Evolutionary conservation across 2,329 filamentous ascomycete species (phyloP), one percentile per base, ranked within the genome.

Genomic region (Ophidiomyces ophidiicola): DNA sequence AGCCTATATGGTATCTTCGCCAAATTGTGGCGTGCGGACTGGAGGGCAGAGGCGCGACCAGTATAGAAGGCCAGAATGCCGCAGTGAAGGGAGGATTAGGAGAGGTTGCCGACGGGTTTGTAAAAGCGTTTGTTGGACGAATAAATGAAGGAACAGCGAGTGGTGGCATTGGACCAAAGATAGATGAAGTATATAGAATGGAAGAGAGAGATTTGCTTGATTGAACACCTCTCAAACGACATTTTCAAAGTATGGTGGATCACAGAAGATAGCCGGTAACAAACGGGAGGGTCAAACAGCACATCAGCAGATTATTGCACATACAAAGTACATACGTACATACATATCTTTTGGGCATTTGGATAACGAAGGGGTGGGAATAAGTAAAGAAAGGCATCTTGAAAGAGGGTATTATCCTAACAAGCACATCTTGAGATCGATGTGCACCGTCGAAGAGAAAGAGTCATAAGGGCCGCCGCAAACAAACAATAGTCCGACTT

Each of bases 21-120:
- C 71, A 87, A 45, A 93, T 96, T 57, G 78, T 87, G n/a, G 81
- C 86, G 10, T 96, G 88, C 66, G 90, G 90, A 0, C 61, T 96
- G 26, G 76, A 80, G 45, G 87, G 81, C 17, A 83, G 82, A 63
- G 68, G 71, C 44, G 79, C 83, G 38, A 92, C 84, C n/a, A 87
- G 75, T 56, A 69, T 94, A 43, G 65, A 67, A 46, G 67, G 63
- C 26, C 70, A 82, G 57, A 58, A 59, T 1, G 53, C 56, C 1
- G 8, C 18, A 4, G 17, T 41, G n/a, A 28, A 23, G 5, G 51
- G 47, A 4, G 49, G 56, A 4, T 41, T 63, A 39, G 49, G 77
- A 23, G 53, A 58, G 39, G 57, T 63, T 40, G 59, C 58, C 5
- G 44, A 38, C 15, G 43, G 46, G 26, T 64, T 64, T 53, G 61